Percentiles rank a stretch among this genome's conserved stretches.
phyloP scores from a whole-genome alignment of 331 rosid genomes.

The Pyracantha coccinea region DNA sequence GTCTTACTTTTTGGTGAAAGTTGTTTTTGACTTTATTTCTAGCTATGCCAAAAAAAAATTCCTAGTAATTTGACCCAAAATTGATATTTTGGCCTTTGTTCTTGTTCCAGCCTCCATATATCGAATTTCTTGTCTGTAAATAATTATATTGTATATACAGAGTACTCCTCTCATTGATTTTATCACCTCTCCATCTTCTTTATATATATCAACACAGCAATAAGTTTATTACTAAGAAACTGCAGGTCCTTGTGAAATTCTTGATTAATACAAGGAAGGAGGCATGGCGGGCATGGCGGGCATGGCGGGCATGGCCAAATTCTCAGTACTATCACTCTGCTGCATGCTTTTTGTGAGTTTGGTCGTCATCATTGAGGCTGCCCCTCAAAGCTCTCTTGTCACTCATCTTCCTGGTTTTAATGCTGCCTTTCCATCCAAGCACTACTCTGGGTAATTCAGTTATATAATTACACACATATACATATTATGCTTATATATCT shows the following conservation, averaged over 20 bases:
- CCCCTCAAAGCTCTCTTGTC: slow-evolving; percentile 24
- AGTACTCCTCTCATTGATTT: slow-evolving; percentile 5
- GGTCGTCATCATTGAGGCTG: slow-evolving; percentile 8
- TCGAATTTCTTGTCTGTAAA: not conserved
- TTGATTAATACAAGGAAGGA: not conserved
- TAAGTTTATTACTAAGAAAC: not conserved
- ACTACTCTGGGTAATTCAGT: slow-evolving; percentile 29
- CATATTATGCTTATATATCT: not conserved
- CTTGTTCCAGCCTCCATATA: too few species aligned
- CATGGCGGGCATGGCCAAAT: slow-evolving; percentile 6
- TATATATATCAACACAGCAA: too few species aligned
- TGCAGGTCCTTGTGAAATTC: not conserved
- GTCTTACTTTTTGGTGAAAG: too few species aligned
- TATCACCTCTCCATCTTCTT: not conserved
- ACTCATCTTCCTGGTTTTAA: slow-evolving; percentile 37
- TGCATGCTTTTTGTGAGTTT: not conserved
- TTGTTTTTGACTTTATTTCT: too few species aligned
- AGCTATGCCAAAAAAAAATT: too few species aligned
- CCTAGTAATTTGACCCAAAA: too few species aligned
- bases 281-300: slow-evolving; percentile 7
- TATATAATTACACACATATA: not conserved
- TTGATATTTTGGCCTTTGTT: too few species aligned
- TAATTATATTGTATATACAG: not conserved
- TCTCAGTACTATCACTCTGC: not conserved
- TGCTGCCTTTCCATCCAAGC: slow-evolving; percentile 29